Conservation (phyloP, 192 early-diverging fungal species). For the Coemansia sp. region DNA sequence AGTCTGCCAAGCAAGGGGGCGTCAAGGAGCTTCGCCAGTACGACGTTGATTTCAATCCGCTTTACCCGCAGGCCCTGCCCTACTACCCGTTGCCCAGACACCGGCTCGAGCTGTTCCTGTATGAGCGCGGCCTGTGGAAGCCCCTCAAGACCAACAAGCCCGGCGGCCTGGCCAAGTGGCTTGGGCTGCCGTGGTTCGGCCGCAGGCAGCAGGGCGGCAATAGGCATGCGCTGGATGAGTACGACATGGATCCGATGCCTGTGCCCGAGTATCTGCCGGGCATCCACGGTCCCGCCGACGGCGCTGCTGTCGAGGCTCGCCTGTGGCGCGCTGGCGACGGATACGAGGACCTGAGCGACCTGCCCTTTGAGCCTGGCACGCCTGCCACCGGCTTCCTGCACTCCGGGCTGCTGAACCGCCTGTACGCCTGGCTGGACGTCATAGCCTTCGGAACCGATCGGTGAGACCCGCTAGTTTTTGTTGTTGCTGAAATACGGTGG, state of each 20-base stretch:
- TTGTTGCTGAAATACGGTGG: no score
- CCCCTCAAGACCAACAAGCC: slow-evolving; percentile 11
- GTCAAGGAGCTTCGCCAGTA: slow-evolving; percentile 36
- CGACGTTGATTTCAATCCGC: slow-evolving; percentile 61
- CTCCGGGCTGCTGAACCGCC: slow-evolving; percentile 60
- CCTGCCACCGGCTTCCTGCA: slow-evolving; percentile 58
- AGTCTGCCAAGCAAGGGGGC: slow-evolving; percentile 8
- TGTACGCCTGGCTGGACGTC: slow-evolving; percentile 59
- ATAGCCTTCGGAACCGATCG: slow-evolving; percentile 31
- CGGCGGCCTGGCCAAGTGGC: neutral
- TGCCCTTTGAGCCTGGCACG: slow-evolving; percentile 16
- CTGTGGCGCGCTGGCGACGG: slow-evolving; percentile 29
- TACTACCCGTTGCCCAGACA: slow-evolving; percentile 58
- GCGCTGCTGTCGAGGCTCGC: slow-evolving; percentile 12
- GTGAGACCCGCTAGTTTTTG: no score
- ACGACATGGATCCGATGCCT: slow-evolving; percentile 31
- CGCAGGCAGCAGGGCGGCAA: neutral
- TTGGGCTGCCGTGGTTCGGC: neutral
- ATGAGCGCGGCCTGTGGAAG: slow-evolving; percentile 49
- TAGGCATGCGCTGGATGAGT: slow-evolving; percentile 12
- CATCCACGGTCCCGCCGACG: neutral
- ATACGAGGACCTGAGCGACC: neutral
- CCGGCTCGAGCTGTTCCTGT: slow-evolving; percentile 58
- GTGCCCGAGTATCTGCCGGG: slow-evolving; percentile 27
- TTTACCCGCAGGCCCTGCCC: slow-evolving; percentile 58